Evolutionary conservation across 2,329 filamentous ascomycete genomes (phyloP), one percentile per base, ranked within the genome.

Genomic region (Neopestalotiopsis rosae): DNA sequence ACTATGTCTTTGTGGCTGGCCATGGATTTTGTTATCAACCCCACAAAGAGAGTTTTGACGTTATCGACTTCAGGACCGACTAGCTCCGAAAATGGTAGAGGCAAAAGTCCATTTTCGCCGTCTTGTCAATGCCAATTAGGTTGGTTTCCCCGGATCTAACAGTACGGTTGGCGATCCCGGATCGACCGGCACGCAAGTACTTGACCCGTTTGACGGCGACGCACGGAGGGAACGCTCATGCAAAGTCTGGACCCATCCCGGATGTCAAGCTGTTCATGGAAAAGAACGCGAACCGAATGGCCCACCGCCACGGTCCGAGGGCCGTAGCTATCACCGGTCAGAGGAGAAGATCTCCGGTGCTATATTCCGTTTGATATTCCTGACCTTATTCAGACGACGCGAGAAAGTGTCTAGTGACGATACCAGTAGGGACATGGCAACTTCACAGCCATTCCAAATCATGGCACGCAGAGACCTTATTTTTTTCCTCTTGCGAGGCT

Each of bases 71-170:
- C 58, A 61, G 58, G 58, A 5, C 59, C 13, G 24, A 40, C 61
- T 49, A 45, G 28, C 61, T 49, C 57, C 57, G 30, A 34, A 52
- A 10, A 49, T 28, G 30, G 40, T 9, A 42, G n/a, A 45, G 38
- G 30, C 34, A 24, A 28, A 49, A 49, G 14, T 49, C 61, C 24
- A 28, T n/a, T 49, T 49, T 62, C 30, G 59, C 17, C 14, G 40
- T 59, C 59, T 34, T 38, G 14, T 38, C 59, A 30, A 34, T 17
- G 28, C 28, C 17, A 30, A 40, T 62, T 30, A 34, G 30, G 59
- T 62, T 62, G 59, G 59, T n/a, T 64, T 64, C 61, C 61, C 61
- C 40, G 61, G 61, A 64, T 64, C 61, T 32, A 20, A 24, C 38
- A 28, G 38, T 24, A 24, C 61, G 38, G 61, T 64, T 49, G 61